Conservation (phyloP, 257 asterid genomes). For the Nicotiana knightiana region DNA sequence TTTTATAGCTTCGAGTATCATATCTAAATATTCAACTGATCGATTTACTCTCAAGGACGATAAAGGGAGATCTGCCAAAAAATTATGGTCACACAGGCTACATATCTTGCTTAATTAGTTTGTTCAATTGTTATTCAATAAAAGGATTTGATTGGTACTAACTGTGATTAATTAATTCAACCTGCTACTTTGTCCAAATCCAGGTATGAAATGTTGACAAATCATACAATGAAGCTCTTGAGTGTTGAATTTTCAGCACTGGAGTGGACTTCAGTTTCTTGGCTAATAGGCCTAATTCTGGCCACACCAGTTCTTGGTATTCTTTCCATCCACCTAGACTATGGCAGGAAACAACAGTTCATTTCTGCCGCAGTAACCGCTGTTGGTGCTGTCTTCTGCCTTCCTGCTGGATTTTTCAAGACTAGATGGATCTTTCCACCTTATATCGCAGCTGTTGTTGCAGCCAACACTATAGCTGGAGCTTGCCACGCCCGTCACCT, state of each 20-base stretch:
- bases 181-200: neutral
- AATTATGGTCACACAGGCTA: too few relatives aligned
- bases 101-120: neutral
- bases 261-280: conserved; percentile 71
- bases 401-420: conserved; percentile 70
- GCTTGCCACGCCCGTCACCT: conserved; percentile 71
- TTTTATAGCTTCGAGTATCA: neutral
- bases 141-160: too few relatives aligned
- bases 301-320: conserved; percentile 59
- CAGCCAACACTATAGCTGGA: conserved; percentile 55
- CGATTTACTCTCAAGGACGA: neutral
- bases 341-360: conserved; percentile 51
- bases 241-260: conserved; percentile 44
- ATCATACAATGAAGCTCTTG: conserved; percentile 38
- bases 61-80: neutral
- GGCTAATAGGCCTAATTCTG: conserved; percentile 66
- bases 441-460: conserved; percentile 54
- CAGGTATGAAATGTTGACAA: conserved; percentile 57
- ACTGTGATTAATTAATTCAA: neutral
- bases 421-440: conserved; percentile 74
- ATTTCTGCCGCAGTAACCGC: conserved; percentile 68
- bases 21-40: neutral
- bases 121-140: neutral
- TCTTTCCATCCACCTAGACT: conserved; percentile 56
- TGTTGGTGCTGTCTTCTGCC: conserved; percentile 81